Percentiles rank a stretch among this genome's conserved stretches.
Evolutionary conservation across 768 basidiomycete genomes (phyloP).

Genomic region (Pleurotus platypus): DNA sequence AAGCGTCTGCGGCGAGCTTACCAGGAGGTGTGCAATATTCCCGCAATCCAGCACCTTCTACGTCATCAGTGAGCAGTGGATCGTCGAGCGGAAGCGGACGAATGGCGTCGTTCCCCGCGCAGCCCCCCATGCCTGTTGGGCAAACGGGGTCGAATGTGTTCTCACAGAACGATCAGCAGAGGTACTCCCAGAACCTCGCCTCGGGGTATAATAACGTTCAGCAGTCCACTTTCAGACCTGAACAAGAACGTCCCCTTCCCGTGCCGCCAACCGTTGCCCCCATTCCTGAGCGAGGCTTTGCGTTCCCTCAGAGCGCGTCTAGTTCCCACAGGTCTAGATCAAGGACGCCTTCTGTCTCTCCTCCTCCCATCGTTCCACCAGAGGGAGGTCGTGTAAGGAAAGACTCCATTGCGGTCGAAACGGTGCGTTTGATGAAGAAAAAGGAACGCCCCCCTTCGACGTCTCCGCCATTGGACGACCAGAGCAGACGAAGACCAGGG

Average conservation of each 20-base stretch:
- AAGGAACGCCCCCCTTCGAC: neutral
- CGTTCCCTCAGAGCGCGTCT: neutral
- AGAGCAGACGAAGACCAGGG: constrained; percentile 1
- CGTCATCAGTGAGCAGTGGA: neutral
- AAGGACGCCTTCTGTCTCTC: neutral
- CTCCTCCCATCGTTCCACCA: neutral
- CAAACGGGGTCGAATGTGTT: constrained; percentile 7
- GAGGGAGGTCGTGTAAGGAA: constrained; percentile 8
- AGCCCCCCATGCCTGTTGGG: constrained; percentile 18
- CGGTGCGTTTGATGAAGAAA: neutral
- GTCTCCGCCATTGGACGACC: constrained; percentile 2
- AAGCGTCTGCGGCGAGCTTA: neutral
- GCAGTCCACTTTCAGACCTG: neutral
- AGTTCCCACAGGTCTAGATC: neutral
- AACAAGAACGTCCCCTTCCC: constrained; percentile 8
- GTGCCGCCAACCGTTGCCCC: constrained; percentile 3
- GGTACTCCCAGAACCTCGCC: too few relatives aligned
- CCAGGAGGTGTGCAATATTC: neutral
- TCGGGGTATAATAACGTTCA: too few relatives aligned
- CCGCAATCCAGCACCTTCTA: neutral
- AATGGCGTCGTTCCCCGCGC: neutral
- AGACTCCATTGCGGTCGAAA: constrained; percentile 10
- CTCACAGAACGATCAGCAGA: constrained; percentile 1
- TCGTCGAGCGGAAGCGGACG: neutral
- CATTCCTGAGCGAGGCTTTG: neutral